Evolutionary conservation across 495 filamentous ascomycete genomes (phyloP), one percentile per base, ranked within the genome.

Genomic region (Talaromyces thailandensis): DNA sequence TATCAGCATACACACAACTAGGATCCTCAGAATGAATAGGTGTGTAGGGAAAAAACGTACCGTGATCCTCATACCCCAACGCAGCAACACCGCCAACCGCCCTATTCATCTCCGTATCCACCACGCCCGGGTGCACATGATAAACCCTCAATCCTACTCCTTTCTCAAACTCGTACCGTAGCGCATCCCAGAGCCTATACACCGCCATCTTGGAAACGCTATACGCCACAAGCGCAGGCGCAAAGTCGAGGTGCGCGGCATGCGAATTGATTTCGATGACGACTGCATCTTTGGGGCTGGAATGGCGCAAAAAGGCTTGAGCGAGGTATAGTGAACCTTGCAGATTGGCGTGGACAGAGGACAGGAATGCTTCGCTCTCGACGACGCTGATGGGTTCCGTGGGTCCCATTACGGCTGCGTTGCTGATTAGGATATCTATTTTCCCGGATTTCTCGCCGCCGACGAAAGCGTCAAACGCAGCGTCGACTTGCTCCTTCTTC

Each of bases 41-140:
- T n/a, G n/a, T n/a, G n/a, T n/a, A n/a, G 55, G 16, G 55, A 4
- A 12, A 35, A 35, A 25, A 67, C 71, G 65, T 71, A 76, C 73
- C 73, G 62, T 79, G 62, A 68, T 79, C 76, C 50, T 73, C 69
- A 23, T 66, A 63, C 28, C 72, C 73, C 5, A 69, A 45, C 63
- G 68, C 68, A 50, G 64, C 64, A 31, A 73, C 60, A 60, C 73
- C 73, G 8, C 73, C 72, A 0, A 66, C 71, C 59, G 72, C 70
- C n/a, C 61, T 67, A 32, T 69, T 75, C 73, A 78, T 76, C 8
- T 58, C 75, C 57, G 75, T 78, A 53, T 72, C 69, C 61, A 76
- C 75, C 31, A 75, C 62, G 2, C 80, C 79, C 14, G 79, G 79
- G 62, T 83, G 80, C n/a, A 79, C 62, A 69, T 76, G 70, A 58